These are phyloP conservation scores for Leavenworthia alabamica DNA, from an alignment of 345 rosid species.

Conservation along the genomic window DNA sequence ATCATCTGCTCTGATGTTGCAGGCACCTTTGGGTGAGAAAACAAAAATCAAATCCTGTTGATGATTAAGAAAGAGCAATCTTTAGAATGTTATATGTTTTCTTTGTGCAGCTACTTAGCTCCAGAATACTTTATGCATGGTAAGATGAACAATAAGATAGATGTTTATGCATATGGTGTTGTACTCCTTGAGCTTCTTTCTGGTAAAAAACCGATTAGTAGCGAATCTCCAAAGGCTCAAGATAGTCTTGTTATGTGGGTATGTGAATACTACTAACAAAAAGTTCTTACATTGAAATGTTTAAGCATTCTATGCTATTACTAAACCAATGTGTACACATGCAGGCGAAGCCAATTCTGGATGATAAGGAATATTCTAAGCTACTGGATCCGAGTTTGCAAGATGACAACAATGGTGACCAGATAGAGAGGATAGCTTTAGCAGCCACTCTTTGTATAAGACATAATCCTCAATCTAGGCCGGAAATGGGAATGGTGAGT, in stretches of 20 bases:
- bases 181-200: conserved; percentile 98
- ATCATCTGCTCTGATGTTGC: conserved; percentile 69
- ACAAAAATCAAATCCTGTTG: neutral
- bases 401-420: conserved; percentile 36
- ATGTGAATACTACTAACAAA: conserved; percentile 20
- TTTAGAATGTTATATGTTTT: neutral
- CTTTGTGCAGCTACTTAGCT: conserved; percentile 75
- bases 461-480: conserved; percentile 59
- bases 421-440: conserved; percentile 67
- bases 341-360: conserved; percentile 80
- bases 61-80: conserved; percentile 3
- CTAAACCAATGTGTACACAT: neutral
- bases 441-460: conserved; percentile 85
- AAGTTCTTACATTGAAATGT: neutral
- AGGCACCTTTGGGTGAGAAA: conserved; percentile 89
- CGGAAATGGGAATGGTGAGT: conserved; percentile 66
- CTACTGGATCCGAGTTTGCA: conserved; percentile 52
- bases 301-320: neutral
- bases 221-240: conserved; percentile 55
- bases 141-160: conserved; percentile 76
- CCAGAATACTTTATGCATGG: conserved; percentile 98
- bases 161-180: conserved; percentile 89
- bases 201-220: conserved; percentile 70
- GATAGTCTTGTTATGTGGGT: conserved; percentile 98
- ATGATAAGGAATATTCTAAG: conserved; percentile 43